Conservation (phyloP, 352 stramenopile genomes). For the Hyaloperonospora arabidopsidis region DNA sequence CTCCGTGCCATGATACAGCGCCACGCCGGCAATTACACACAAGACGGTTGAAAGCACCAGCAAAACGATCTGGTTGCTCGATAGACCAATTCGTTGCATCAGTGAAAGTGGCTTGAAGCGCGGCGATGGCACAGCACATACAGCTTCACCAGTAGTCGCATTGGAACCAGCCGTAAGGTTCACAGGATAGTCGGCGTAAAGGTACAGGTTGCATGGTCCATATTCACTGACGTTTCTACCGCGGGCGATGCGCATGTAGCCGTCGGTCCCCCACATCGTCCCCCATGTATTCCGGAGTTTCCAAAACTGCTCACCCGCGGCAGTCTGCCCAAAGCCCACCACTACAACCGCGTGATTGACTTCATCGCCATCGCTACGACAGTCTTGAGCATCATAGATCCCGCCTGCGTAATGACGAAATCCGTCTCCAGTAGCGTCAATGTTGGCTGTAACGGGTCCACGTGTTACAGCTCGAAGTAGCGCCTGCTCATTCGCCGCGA, state of each 20-base stretch:
- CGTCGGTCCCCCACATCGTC: constrained; percentile 81
- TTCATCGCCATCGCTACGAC: constrained; percentile 57
- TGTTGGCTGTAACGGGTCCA: constrained; percentile 69
- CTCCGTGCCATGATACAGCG: constrained; percentile 41
- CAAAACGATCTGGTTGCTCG: constrained; percentile 27
- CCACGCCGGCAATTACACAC: constrained; percentile 33
- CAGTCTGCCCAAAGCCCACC: constrained; percentile 76
- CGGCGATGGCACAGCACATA: constrained; percentile 27
- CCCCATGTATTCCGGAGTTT: constrained; percentile 88
- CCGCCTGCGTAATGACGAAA: constrained; percentile 81
- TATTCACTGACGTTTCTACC: constrained; percentile 24
- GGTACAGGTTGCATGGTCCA: constrained; percentile 68
- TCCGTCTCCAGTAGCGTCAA: constrained; percentile 62
- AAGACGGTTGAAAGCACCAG: constrained; percentile 35
- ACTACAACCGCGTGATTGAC: constrained; percentile 86
- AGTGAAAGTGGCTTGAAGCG: constrained; percentile 38
- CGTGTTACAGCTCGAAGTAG: constrained; percentile 52
- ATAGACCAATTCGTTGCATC: constrained; percentile 34
- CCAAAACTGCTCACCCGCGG: constrained; percentile 74
- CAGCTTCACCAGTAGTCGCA: constrained; percentile 18
- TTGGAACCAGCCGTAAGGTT: constrained; percentile 32
- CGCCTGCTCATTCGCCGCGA: constrained; percentile 46
- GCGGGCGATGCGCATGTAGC: constrained; percentile 72
- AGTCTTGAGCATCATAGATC: constrained; percentile 81
- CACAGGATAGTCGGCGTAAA: constrained; percentile 65